Evolutionary conservation across 2,329 filamentous ascomycete genomes (phyloP).

Genomic region (Tricladium varicosporioides): DNA sequence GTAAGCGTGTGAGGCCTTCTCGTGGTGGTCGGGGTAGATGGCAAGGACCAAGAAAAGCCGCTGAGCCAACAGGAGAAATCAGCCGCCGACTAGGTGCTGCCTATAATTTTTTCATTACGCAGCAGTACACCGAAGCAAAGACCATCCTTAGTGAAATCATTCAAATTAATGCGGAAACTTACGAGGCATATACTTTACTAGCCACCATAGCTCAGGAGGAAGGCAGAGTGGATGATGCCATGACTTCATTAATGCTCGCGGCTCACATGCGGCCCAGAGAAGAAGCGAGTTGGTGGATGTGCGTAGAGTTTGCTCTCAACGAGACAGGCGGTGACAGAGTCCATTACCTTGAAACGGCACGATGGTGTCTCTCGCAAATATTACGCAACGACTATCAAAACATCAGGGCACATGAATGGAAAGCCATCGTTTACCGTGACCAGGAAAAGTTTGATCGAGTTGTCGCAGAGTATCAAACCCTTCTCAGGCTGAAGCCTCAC

Average conservation of each 20-base stretch:
- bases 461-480: constrained; percentile 54
- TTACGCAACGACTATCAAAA: constrained; percentile 53
- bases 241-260: constrained; percentile 59
- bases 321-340: constrained; percentile 45
- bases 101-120: constrained; percentile 63
- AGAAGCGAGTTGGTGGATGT: constrained; percentile 55
- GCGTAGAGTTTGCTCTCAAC: constrained; percentile 55
- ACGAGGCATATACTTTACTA: constrained; percentile 63
- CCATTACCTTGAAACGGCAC: constrained; percentile 51
- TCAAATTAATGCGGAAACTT: constrained; percentile 65
- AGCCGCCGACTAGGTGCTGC: constrained; percentile 65
- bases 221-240: constrained; percentile 53
- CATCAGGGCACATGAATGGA: constrained; percentile 56
- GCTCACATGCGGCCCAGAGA: constrained; percentile 62
- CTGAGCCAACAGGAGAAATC: constrained; percentile 69
- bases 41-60: constrained; percentile 51
- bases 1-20: neutral
- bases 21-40: constrained; percentile 9
- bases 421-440: constrained; percentile 56
- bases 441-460: constrained; percentile 53
- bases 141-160: constrained; percentile 61
- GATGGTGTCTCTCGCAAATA: constrained; percentile 58
- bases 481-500: constrained; percentile 47
- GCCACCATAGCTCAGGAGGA: constrained; percentile 60
- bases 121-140: constrained; percentile 58